Evolutionary conservation across 371 early-diverging fungal genomes (phyloP).

Genomic region (Haplosporangium sp.): DNA sequence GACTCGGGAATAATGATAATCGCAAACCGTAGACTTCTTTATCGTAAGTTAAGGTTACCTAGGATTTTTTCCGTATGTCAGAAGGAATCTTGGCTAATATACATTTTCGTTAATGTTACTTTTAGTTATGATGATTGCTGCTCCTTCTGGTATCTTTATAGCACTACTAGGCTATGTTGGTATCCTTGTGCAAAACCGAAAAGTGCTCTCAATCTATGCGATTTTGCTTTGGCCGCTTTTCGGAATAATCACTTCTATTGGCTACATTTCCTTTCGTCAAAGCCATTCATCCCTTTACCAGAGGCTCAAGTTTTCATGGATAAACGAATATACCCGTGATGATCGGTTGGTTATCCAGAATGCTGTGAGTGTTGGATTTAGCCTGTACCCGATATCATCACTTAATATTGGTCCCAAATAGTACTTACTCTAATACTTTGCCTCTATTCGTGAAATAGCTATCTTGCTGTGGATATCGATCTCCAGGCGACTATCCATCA

Average conservation of each 20-base stretch:
- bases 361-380: slow-evolving; percentile 28
- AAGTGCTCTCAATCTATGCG: slow-evolving; percentile 60
- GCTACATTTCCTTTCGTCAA: slow-evolving; percentile 64
- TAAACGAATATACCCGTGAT: slow-evolving; percentile 42
- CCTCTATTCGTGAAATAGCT: slow-evolving; percentile 37
- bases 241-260: slow-evolving; percentile 65
- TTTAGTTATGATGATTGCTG: slow-evolving; percentile 63
- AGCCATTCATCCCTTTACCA: slow-evolving; percentile 27
- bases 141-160: slow-evolving; percentile 60
- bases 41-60: slow-evolving; percentile 51
- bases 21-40: slow-evolving; percentile 51
- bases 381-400: not conserved
- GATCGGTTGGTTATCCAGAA: slow-evolving; percentile 52
- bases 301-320: slow-evolving; percentile 47
- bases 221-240: slow-evolving; percentile 69
- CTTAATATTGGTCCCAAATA: too few relatives aligned
- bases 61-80: too few relatives aligned
- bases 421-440: too few relatives aligned
- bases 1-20: slow-evolving; percentile 49
- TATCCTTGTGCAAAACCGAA: slow-evolving; percentile 66
- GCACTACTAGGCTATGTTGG: slow-evolving; percentile 66
- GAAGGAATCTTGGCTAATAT: not conserved
- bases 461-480: slow-evolving; percentile 71
- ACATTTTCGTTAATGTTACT: not conserved
- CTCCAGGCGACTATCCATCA: slow-evolving; percentile 65